Evolutionary conservation across 2,329 filamentous ascomycete genomes (phyloP).

Genomic region (Cryphonectria radicalis): DNA sequence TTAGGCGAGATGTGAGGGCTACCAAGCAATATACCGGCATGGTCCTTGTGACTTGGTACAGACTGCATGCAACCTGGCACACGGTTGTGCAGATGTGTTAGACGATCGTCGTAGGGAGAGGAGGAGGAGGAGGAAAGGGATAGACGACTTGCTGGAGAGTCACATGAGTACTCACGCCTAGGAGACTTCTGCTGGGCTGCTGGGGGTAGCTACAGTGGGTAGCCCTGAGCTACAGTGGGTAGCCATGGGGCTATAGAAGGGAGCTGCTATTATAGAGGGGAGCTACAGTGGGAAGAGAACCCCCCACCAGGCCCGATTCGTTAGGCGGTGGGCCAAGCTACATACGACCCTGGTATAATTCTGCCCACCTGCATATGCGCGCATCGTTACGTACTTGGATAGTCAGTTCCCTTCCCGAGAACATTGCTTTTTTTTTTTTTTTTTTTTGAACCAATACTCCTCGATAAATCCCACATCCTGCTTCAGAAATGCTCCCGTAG

Average conservation of each 20-base stretch:
- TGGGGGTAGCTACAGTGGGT: too few relatives aligned
- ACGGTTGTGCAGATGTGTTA: background rate
- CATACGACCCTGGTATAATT: background rate
- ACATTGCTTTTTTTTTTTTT: too few relatives aligned
- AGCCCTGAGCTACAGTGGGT: too few relatives aligned
- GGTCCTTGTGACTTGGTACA: background rate
- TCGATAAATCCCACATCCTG: background rate
- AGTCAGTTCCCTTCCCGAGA: background rate
- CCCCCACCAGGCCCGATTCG: background rate
- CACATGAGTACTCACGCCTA: too few relatives aligned
- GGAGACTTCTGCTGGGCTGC: too few relatives aligned
- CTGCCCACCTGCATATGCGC: slow-evolving; percentile 3
- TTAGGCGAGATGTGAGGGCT: background rate
- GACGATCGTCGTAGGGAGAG: too few relatives aligned
- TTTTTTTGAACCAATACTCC: background rate
- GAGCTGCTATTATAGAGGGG: too few relatives aligned
- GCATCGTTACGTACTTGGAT: background rate
- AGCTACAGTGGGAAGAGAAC: background rate
- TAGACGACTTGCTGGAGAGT: too few relatives aligned
- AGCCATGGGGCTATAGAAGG: too few relatives aligned
- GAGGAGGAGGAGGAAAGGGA: too few relatives aligned
- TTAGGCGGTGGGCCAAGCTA: slow-evolving; percentile 9
- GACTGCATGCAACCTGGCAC: background rate
- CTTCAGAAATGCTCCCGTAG: background rate
- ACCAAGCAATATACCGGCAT: background rate